These are phyloP conservation scores for Solanum piurae DNA, from an alignment of 257 asterid genomes.

Conservation along the genomic window DNA sequence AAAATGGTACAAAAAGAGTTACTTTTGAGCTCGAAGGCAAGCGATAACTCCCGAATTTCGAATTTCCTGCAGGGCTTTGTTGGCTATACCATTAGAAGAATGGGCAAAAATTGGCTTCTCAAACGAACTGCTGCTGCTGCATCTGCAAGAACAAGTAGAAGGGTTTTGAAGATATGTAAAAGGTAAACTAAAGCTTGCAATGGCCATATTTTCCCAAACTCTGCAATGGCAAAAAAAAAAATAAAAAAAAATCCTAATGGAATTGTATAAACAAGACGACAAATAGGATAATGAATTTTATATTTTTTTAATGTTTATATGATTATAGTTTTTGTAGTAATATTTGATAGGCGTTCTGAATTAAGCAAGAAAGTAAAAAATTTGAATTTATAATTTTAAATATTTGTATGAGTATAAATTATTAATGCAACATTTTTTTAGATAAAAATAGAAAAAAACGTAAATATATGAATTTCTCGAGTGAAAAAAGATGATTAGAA, in stretches of 20 bases:
- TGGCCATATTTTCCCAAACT: neutral
- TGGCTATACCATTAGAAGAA: slow-evolving; percentile 16
- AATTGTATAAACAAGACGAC: neutral
- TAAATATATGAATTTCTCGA: no score
- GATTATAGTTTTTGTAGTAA: neutral
- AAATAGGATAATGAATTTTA: neutral
- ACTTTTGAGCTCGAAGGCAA: slow-evolving; percentile 79
- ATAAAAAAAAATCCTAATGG: no score
- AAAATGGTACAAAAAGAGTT: neutral
- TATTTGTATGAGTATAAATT: fast-evolving
- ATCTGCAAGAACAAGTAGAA: neutral
- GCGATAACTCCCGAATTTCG: slow-evolving; percentile 62
- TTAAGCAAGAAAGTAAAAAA: neutral
- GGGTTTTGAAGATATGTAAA: neutral
- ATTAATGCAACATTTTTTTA: no score
- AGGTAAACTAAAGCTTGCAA: neutral
- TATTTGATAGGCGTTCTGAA: neutral
- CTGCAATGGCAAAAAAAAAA: neutral
- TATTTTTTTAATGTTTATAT: no score
- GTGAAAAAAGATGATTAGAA: neutral
- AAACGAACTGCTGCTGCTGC: neutral
- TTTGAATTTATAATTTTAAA: fast-evolving
- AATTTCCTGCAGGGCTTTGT: slow-evolving; percentile 39
- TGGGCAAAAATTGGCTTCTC: neutral
- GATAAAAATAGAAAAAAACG: no score